Conservation (phyloP, 208 protist species). For the Jaenimonas drosophilae region DNA sequence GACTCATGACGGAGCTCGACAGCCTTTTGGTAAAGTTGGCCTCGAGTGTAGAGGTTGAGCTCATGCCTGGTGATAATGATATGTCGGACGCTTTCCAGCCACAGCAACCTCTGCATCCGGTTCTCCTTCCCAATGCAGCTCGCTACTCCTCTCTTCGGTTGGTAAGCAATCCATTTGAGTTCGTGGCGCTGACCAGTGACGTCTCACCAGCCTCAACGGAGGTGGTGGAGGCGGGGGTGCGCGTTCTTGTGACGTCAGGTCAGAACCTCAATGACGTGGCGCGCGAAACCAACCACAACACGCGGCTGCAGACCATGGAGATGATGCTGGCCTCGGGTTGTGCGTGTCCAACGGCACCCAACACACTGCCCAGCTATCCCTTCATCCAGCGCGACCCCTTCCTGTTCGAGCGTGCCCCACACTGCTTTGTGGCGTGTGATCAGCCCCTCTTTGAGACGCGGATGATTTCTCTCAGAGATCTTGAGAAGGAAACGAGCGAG, state of each 20-base stretch:
- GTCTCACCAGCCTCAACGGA: not conserved
- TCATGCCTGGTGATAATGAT: constrained; percentile 88
- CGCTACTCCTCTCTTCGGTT: constrained; percentile 58
- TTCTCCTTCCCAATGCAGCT: constrained; percentile 60
- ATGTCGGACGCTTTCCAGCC: constrained; percentile 86
- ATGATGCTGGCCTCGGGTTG: constrained; percentile 64
- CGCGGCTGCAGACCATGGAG: constrained; percentile 60
- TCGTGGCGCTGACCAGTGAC: constrained; percentile 14
- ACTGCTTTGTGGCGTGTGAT: constrained; percentile 85
- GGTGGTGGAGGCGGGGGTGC: constrained; percentile 4
- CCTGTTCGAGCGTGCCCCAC: constrained; percentile 53
- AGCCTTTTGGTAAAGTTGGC: constrained; percentile 45
- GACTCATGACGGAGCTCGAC: constrained; percentile 72
- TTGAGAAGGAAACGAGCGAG: constrained; percentile 7
- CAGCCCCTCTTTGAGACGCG: constrained; percentile 66
- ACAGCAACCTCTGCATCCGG: constrained; percentile 88
- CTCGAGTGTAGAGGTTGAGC: constrained; percentile 70
- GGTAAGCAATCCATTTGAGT: constrained; percentile 83
- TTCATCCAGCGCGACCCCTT: constrained; percentile 83
- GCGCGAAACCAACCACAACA: constrained; percentile 44
- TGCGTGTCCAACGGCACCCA: constrained; percentile 84
- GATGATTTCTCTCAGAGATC: constrained; percentile 29
- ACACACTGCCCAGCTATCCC: constrained; percentile 90
- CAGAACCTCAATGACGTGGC: constrained; percentile 81
- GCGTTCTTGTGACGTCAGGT: constrained; percentile 78